phyloP scores from a whole-genome alignment of 371 early-diverging fungal genomes.

The Mortierella sp. region DNA sequence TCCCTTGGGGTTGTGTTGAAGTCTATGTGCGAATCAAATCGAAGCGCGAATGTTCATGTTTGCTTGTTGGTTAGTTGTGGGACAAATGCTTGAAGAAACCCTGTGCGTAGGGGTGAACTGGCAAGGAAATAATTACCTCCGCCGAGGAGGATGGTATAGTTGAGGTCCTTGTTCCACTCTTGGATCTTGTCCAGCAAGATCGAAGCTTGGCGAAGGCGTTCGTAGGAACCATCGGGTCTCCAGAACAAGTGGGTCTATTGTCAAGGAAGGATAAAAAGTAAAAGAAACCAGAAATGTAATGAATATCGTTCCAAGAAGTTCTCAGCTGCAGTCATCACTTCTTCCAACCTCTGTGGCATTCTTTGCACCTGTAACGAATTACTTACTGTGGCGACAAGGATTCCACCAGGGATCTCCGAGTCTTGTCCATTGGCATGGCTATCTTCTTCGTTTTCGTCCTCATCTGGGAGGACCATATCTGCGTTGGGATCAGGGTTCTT shows the following conservation, averaged over 20 bases:
- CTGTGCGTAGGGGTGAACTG: background rate
- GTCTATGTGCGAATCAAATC: conserved; percentile 42
- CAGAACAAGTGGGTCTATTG: conserved; percentile 67
- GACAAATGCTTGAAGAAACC: too few species aligned
- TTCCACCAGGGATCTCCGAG: conserved; percentile 25
- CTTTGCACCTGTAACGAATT: background rate
- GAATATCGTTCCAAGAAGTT: background rate
- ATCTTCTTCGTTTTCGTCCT: conserved; percentile 18
- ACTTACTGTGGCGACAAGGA: conserved; percentile 52
- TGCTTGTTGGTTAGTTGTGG: background rate
- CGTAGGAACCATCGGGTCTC: conserved; percentile 71
- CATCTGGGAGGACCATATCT: conserved; percentile 48
- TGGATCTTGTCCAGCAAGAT: conserved; percentile 56
- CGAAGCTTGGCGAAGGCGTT: conserved; percentile 64
- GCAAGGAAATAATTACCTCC: conserved; percentile 42
- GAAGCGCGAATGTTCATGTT: background rate
- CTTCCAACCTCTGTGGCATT: background rate
- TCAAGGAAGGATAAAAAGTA: background rate
- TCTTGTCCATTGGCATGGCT: conserved; percentile 38
- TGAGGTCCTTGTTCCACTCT: conserved; percentile 41
- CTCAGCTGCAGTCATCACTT: too few species aligned
- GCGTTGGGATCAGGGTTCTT: conserved; percentile 57
- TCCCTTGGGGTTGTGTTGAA: conserved; percentile 71
- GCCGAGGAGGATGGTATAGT: conserved; percentile 51
- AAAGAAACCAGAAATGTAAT: background rate